Percentiles rank a stretch among this genome's conserved stretches.
Evolutionary conservation across 257 asterid genomes (phyloP).

Genomic region (Linaria vulgaris): DNA sequence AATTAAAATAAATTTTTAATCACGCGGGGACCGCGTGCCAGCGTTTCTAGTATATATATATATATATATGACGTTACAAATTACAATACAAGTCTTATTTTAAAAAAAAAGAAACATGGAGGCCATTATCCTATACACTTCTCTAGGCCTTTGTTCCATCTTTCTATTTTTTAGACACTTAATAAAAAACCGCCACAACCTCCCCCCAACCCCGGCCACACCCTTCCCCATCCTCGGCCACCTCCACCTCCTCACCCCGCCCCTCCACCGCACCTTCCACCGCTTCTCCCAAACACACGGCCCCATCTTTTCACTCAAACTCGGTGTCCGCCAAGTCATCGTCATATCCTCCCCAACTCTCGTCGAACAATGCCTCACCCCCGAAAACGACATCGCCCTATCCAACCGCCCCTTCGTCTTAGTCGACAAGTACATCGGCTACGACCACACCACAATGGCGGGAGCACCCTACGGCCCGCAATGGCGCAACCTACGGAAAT

Average conservation of each 20-base stretch:
- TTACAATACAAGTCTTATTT: too few species aligned
- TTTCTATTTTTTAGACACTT: too few species aligned
- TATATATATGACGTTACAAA: too few species aligned
- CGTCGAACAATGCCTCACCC: slow-evolving; percentile 38
- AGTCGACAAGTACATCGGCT: slow-evolving; percentile 31
- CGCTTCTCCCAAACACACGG: slow-evolving; percentile 34
- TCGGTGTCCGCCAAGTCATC: slow-evolving; percentile 41
- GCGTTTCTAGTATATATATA: too few species aligned
- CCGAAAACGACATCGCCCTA: slow-evolving; percentile 33
- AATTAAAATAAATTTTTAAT: too few species aligned
- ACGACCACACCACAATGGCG: slow-evolving; percentile 26
- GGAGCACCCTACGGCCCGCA: slow-evolving; percentile 34
- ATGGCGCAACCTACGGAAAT: slow-evolving; percentile 41
- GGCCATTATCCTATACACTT: too few species aligned
- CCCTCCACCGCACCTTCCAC: slow-evolving; percentile 47
- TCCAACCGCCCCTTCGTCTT: slow-evolving; percentile 36
- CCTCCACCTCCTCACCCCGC: slow-evolving; percentile 17
- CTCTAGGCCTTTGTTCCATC: too few species aligned
- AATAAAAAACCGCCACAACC: neutral
- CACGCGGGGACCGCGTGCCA: too few species aligned
- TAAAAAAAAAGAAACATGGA: too few species aligned
- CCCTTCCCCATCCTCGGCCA: slow-evolving; percentile 1
- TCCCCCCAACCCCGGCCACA: slow-evolving; percentile 25
- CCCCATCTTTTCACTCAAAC: slow-evolving; percentile 41
- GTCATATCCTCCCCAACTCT: slow-evolving; percentile 40